Base-by-base conservation (phyloP, 1,139 yeast species). In the Komagataea norvegica region DNA sequence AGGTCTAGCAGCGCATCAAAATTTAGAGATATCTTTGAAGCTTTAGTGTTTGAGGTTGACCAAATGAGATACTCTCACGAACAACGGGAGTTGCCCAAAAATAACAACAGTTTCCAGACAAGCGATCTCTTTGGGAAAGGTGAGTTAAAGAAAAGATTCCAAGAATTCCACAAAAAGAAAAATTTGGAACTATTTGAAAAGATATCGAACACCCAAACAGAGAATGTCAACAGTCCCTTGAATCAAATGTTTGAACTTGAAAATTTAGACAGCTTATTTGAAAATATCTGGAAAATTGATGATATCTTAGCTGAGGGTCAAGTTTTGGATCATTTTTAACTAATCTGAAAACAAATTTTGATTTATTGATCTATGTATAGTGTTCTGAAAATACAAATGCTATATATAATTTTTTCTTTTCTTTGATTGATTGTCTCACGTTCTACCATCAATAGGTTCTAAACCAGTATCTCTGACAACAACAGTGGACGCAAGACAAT, bases 11-110 rank as follows among this genome's bases (percentile, higher is more conserved):
- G 23, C 22, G 29, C 34, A 8, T 9, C 25, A 8, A 30, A 31
- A 18, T 35, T 29, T 18, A 23, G 38, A 14, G 34, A 35, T 25
- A n/a, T 35, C 4, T 35, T 35, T 21, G 38, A 35, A 18, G 34
- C 29, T 0, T 26, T 35, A n/a, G 38, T 35, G 4, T 30, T 25
- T 16, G 30, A 31, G n/a, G 34, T 31, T 7, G 34, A 35, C 17
- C 29, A 30, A 14, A 30, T 35, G 38, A 35, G 34, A 20, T 21
- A 25, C 6, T 22, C 22, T 11, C 13, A 25, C 14, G 29, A 28
- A 15, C 15, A 13, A 19, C 2, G 4, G 16, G 9, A 15, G 2
- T 14, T 6, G n/a, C 24, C 11, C 25, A 6, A 9, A 4, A 30
- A 6, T 30, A 30, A 11, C 15, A 17, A 9, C 3, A 19, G 19